Evolutionary conservation across 495 filamentous ascomycete species (phyloP).

Genomic region (Platismatia glauca): DNA sequence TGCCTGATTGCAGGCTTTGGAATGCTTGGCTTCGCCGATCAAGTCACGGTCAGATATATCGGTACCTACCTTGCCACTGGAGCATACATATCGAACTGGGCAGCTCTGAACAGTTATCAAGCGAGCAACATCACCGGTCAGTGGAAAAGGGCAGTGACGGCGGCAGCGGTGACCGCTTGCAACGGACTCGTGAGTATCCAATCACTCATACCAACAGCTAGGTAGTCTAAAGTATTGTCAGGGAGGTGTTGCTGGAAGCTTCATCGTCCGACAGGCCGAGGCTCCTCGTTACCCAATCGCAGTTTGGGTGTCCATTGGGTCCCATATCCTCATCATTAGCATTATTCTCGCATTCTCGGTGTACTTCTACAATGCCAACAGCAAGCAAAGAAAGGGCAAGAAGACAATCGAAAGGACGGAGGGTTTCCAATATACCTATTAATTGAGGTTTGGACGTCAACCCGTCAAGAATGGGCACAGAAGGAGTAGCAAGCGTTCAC

Average conservation of each 20-base stretch:
- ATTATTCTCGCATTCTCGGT: slow-evolving; percentile 52
- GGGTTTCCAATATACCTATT: slow-evolving; percentile 28
- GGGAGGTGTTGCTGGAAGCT: slow-evolving; percentile 71
- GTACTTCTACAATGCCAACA: slow-evolving; percentile 55
- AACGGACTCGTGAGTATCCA: too few species aligned
- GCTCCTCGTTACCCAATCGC: slow-evolving; percentile 62
- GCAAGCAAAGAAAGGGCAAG: slow-evolving; percentile 37
- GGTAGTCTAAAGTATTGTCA: too few species aligned
- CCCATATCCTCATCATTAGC: slow-evolving; percentile 57
- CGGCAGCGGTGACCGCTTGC: slow-evolving; percentile 58
- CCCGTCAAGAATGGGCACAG: not conserved
- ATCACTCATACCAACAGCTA: too few species aligned
- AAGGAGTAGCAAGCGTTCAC: not conserved
- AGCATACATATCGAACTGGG: slow-evolving; percentile 74
- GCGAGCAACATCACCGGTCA: slow-evolving; percentile 63
- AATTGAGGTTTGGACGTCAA: not conserved
- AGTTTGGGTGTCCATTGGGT: slow-evolving; percentile 63
- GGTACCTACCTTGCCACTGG: slow-evolving; percentile 70
- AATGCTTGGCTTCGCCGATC: slow-evolving; percentile 61
- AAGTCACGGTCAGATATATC: slow-evolving; percentile 62
- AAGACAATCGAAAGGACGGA: slow-evolving; percentile 46
- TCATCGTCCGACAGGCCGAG: slow-evolving; percentile 58
- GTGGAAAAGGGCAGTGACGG: slow-evolving; percentile 68
- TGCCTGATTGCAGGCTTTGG: slow-evolving; percentile 64
- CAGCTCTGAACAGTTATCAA: slow-evolving; percentile 64